Conservation (phyloP, 1,284 basidiomycete genomes). For the Singerocomus inundabilis region DNA sequence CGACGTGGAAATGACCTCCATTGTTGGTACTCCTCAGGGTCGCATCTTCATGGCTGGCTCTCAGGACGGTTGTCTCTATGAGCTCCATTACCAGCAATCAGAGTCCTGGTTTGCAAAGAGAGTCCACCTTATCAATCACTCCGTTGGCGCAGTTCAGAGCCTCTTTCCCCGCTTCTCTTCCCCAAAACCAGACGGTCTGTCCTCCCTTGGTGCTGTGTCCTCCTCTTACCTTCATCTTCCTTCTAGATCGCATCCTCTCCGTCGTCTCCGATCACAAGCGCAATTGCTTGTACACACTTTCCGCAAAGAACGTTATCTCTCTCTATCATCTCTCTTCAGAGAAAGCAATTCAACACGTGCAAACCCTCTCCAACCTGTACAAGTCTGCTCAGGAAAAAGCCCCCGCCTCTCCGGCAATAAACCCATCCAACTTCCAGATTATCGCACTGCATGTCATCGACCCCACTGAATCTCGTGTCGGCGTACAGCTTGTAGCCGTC, state of each 20-base stretch:
- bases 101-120: conserved; percentile 93
- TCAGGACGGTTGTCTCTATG: conserved; percentile 88
- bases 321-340: conserved; percentile 63
- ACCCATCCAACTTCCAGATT: conserved; percentile 66
- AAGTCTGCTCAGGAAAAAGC: conserved; percentile 74
- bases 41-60: conserved; percentile 90
- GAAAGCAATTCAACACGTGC: conserved; percentile 63
- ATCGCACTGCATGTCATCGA: conserved; percentile 64
- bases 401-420: conserved; percentile 67
- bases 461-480: conserved; percentile 59
- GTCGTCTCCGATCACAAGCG: conserved; percentile 66
- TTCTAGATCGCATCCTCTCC: conserved; percentile 65
- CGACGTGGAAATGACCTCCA: conserved; percentile 82
- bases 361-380: conserved; percentile 66
- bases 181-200: conserved; percentile 58
- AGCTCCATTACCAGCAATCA: conserved; percentile 88
- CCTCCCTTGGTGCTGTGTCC: neutral
- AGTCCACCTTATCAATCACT: conserved; percentile 81
- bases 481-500: conserved; percentile 75
- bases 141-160: conserved; percentile 71
- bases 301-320: conserved; percentile 66
- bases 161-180: conserved; percentile 66
- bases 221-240: conserved; percentile 8
- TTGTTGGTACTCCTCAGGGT: conserved; percentile 78
- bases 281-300: conserved; percentile 73